Evolutionary conservation across 2,329 filamentous ascomycete species (phyloP).

Genomic region (Stachybotrys echinatus): DNA sequence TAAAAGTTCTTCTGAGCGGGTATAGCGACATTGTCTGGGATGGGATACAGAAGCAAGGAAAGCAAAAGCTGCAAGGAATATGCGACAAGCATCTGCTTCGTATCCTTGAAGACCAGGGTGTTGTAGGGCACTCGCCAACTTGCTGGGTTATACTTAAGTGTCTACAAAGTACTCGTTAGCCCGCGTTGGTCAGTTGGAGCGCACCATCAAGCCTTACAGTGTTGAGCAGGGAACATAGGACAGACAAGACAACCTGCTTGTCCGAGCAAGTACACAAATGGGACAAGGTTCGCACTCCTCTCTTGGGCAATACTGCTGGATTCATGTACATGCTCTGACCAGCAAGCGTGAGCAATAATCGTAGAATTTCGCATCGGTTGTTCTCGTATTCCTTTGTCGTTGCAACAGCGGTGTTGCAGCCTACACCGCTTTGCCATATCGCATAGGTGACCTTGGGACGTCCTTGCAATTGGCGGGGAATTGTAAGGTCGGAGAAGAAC

Average conservation of each 20-base stretch:
- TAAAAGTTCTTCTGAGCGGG: constrained; percentile 81
- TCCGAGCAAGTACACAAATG: constrained; percentile 85
- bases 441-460: constrained; percentile 83
- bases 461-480: constrained; percentile 65
- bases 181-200: not conserved
- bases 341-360: constrained; percentile 77
- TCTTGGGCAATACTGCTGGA: constrained; percentile 70
- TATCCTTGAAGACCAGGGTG: constrained; percentile 84
- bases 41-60: constrained; percentile 77
- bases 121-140: constrained; percentile 94
- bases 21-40: constrained; percentile 67
- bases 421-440: constrained; percentile 97
- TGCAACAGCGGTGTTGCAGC: constrained; percentile 82
- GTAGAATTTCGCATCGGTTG: constrained; percentile 85
- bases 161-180: constrained; percentile 40
- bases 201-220: constrained; percentile 68
- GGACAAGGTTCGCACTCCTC: constrained; percentile 78
- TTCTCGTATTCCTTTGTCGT: constrained; percentile 90
- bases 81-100: constrained; percentile 83
- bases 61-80: constrained; percentile 91
- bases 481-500: constrained; percentile 86
- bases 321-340: constrained; percentile 94
- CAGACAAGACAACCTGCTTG: constrained; percentile 84
- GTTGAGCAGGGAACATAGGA: constrained; percentile 89
- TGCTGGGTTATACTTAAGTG: constrained; percentile 91